These are phyloP conservation scores for Neurospora sublineolata DNA, from an alignment of 495 filamentous ascomycete genomes.

Conservation along the genomic window DNA sequence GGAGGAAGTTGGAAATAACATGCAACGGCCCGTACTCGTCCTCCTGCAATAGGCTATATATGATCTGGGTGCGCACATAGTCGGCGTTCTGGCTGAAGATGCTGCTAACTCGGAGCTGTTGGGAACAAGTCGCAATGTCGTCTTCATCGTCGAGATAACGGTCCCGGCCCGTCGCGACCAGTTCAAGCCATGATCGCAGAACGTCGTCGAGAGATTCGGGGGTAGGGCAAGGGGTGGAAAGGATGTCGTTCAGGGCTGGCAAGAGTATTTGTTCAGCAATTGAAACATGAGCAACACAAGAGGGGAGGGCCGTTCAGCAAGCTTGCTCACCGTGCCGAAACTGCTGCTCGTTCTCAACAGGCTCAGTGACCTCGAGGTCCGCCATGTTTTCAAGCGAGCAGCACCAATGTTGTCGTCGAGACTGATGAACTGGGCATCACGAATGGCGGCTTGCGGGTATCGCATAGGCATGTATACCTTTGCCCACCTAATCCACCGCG, in stretches of 20 bases:
- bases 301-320: background rate
- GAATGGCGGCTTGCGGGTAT: conserved; percentile 1
- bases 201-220: conserved; percentile 76
- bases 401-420: conserved; percentile 2
- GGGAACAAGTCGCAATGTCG: conserved; percentile 74
- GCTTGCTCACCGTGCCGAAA: conserved; percentile 74
- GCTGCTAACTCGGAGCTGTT: conserved; percentile 61
- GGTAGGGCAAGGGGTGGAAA: conserved; percentile 57
- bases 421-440: conserved; percentile 16
- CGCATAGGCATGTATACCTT: background rate
- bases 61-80: conserved; percentile 86
- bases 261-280: background rate
- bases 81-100: conserved; percentile 65
- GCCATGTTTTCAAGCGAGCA: conserved; percentile 32
- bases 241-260: conserved; percentile 70
- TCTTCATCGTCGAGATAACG: conserved; percentile 75
- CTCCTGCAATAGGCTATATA: conserved; percentile 86
- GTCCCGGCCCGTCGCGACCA: conserved; percentile 70
- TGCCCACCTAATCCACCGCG: background rate
- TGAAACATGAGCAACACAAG: background rate
- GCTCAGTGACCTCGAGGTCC: conserved; percentile 55
- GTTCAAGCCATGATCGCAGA: conserved; percentile 69
- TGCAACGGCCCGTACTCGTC: conserved; percentile 70
- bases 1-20: conserved; percentile 72
- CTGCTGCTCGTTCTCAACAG: conserved; percentile 74